These are phyloP conservation scores for Tetrahymena borealis DNA, from an alignment of 73 alveolate species.

Conservation along the genomic window DNA sequence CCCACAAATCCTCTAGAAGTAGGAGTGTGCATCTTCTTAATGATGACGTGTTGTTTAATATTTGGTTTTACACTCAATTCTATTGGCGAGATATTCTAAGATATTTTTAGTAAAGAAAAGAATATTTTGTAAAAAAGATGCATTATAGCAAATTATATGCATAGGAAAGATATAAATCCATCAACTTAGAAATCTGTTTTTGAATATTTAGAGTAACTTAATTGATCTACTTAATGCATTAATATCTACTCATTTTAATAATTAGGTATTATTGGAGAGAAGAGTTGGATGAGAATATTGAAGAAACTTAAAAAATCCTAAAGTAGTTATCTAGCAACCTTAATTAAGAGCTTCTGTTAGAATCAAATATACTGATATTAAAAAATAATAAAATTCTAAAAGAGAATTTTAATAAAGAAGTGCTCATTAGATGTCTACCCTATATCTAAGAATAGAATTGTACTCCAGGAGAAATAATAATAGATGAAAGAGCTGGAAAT, in stretches of 20 bases:
- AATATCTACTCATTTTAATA: too few relatives aligned
- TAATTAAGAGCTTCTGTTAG: conserved; percentile 16
- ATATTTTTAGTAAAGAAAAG: conserved; percentile 3
- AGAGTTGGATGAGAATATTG: background rate
- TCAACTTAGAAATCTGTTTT: conserved; percentile 1
- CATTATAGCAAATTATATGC: conserved; percentile 21
- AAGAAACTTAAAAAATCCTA: conserved; percentile 16
- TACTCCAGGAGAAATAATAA: background rate
- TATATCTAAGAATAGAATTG: background rate
- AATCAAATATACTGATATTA: conserved; percentile 2
- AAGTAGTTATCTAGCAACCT: conserved; percentile 13
- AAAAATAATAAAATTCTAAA: background rate
- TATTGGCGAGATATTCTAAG: conserved; percentile 6
- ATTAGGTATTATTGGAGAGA: conserved; percentile 28
- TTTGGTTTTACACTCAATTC: conserved; percentile 22
- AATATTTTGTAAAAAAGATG: conserved; percentile 19
- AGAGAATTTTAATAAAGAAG: background rate
- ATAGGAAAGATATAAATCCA: conserved; percentile 16
- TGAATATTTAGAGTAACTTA: conserved; percentile 14
- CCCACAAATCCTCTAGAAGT: conserved; percentile 16
- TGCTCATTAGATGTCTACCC: background rate
- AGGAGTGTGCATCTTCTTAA: conserved; percentile 6
- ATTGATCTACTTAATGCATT: too few relatives aligned
- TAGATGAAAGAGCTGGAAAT: background rate
- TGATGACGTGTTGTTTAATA: conserved; percentile 25